Conservation (phyloP, 2,329 filamentous ascomycete species). For the Hortaea sp. region DNA sequence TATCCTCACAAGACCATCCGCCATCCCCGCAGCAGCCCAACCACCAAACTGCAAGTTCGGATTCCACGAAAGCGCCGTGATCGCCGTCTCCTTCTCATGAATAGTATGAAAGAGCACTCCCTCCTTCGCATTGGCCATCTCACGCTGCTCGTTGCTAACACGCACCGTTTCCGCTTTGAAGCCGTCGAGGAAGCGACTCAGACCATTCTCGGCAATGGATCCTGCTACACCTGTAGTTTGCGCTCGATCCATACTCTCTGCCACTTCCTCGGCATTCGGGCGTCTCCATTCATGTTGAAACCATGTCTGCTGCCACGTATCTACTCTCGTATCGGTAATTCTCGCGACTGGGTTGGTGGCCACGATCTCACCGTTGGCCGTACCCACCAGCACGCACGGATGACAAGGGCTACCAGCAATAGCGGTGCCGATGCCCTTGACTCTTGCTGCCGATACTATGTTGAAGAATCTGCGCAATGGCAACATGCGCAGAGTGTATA, state of each 20-base stretch:
- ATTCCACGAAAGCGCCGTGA: slow-evolving; percentile 41
- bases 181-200: slow-evolving; percentile 32
- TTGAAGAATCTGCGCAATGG: slow-evolving; percentile 44
- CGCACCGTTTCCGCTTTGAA: slow-evolving; percentile 25
- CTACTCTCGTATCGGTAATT: slow-evolving; percentile 38
- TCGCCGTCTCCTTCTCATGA: slow-evolving; percentile 34
- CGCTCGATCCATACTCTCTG: not conserved
- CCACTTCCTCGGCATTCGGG: not conserved
- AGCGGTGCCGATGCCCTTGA: slow-evolving; percentile 28
- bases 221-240: not conserved
- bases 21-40: slow-evolving; percentile 43
- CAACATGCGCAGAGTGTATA: slow-evolving; percentile 39
- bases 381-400: slow-evolving; percentile 43
- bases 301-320: slow-evolving; percentile 45
- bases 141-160: slow-evolving; percentile 7
- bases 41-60: slow-evolving; percentile 39
- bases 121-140: slow-evolving; percentile 5
- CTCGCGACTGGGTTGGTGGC: slow-evolving; percentile 43
- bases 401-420: slow-evolving; percentile 44
- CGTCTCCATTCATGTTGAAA: slow-evolving; percentile 48
- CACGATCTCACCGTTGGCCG: slow-evolving; percentile 41
- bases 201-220: slow-evolving; percentile 7
- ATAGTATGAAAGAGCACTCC: slow-evolving; percentile 26
- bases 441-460: slow-evolving; percentile 28
- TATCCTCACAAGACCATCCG: slow-evolving; percentile 38